Percentiles rank a stretch among this genome's conserved stretches.
Evolutionary conservation across 805 yeast species (phyloP).

Genomic region (Zygosaccharomyces gambellarensis): DNA sequence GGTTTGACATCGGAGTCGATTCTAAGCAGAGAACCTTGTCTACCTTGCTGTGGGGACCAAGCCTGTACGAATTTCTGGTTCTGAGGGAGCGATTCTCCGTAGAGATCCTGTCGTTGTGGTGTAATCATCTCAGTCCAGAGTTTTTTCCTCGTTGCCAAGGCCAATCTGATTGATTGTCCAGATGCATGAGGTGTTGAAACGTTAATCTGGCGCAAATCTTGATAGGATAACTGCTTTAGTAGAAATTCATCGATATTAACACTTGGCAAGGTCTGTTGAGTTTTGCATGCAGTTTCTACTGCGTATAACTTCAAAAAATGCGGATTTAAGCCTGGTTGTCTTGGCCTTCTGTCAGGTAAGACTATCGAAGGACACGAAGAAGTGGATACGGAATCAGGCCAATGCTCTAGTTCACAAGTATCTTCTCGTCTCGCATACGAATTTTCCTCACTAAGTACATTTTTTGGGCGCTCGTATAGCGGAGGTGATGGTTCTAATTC

Average conservation of each 20-base stretch:
- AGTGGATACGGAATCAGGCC: slow-evolving; percentile 20
- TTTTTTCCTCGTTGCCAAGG: slow-evolving; percentile 30
- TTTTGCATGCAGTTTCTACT: slow-evolving; percentile 24
- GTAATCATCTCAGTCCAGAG: slow-evolving; percentile 31
- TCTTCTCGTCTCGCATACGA: not conserved
- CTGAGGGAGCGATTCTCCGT: slow-evolving; percentile 29
- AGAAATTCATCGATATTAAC: slow-evolving; percentile 30
- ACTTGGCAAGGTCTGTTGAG: slow-evolving; percentile 27
- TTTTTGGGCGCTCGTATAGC: slow-evolving; percentile 17
- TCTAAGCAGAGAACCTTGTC: slow-evolving; percentile 23
- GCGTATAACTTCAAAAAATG: slow-evolving; percentile 31
- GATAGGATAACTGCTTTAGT: slow-evolving; percentile 18
- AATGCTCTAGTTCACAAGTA: slow-evolving; percentile 25
- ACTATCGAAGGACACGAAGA: slow-evolving; percentile 1
- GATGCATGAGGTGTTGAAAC: slow-evolving; percentile 17
- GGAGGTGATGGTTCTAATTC: slow-evolving; percentile 23
- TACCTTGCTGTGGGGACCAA: slow-evolving; percentile 2
- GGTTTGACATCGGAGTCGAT: slow-evolving; percentile 27
- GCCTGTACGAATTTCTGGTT: slow-evolving; percentile 19
- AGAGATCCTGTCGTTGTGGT: slow-evolving; percentile 27
- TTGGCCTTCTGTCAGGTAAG: slow-evolving; percentile 23
- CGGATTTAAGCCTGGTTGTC: slow-evolving; percentile 27
- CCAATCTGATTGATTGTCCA: slow-evolving; percentile 26
- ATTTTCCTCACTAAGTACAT: not conserved
- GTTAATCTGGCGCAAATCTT: slow-evolving; percentile 23